Evolutionary conservation across 495 filamentous ascomycete genomes (phyloP), one percentile per base, ranked within the genome.

Genomic region (Acidiella bohemica): DNA sequence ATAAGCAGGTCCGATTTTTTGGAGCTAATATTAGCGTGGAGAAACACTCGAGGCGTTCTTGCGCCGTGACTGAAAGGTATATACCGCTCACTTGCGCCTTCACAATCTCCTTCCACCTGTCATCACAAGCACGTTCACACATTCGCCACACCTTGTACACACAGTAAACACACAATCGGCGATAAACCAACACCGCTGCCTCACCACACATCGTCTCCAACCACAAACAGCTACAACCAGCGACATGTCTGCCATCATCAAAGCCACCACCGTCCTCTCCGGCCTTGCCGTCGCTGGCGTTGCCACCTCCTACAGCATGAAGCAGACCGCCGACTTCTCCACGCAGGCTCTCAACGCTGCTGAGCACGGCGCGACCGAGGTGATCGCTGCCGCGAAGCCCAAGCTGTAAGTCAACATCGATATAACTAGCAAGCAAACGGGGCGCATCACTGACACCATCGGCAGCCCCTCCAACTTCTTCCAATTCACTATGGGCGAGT

Each of bases 241-340:
- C n/a, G n/a, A n/a, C n/a, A 50, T 50, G 47, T 41, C 47, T 42
- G 36, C 42, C 36, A 27, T 31, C 3, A 88, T 20, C 70, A 72
- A 59, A 80, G 76, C 58, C 85, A 83, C 71, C 95, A 93, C 67
- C 78, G 86, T 71, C 80, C 86, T 46, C 84, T 93, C 61, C 71
- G 90, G 30, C 90, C 88, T 45, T 83, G 95, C 59, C 85, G 79
- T 56, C 72, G 93, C 34, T 23, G 36, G 13, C 36, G 16, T 18
- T 17, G 40, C 33, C 20, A 30, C 42, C 9, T 5, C 54, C 50
- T 63, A 42, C 42, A 38, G 26, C 24, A 11, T 40, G 2, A 40
- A 4, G 5, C 37, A 47, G n/a, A 14, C 20, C 24, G 25, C 17
- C 27, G 42, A 46, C 23, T 50, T 50, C 42, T 46, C 47, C 19